Evolutionary conservation across 2,329 filamentous ascomycete genomes (phyloP).

Genomic region (Lachnellula hyalina): DNA sequence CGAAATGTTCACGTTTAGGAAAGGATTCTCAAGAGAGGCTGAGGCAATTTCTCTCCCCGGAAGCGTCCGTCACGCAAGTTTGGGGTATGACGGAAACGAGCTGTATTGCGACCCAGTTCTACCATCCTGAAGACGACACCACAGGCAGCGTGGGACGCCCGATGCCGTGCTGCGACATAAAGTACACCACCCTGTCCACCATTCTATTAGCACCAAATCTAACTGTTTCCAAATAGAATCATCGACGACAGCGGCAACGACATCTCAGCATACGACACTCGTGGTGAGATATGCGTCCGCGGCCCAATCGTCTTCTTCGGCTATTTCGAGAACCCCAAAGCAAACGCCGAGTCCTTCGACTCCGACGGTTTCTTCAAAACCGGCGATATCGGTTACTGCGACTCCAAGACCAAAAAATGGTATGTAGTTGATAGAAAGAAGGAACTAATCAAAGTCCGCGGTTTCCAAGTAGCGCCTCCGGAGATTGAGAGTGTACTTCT

Average conservation of each 20-base stretch:
- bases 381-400: slow-evolving; percentile 61
- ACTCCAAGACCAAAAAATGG: slow-evolving; percentile 61
- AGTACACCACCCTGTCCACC: slow-evolving; percentile 13
- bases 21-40: slow-evolving; percentile 36
- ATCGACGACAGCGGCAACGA: slow-evolving; percentile 24
- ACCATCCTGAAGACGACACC: slow-evolving; percentile 45
- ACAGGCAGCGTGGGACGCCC: slow-evolving; percentile 43
- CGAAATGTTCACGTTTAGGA: slow-evolving; percentile 32
- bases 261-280: slow-evolving; percentile 27
- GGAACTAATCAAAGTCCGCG: slow-evolving; percentile 46
- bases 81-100: slow-evolving; percentile 50
- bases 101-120: slow-evolving; percentile 21
- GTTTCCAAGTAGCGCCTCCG: slow-evolving; percentile 39
- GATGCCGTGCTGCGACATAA: slow-evolving; percentile 35
- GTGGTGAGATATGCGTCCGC: slow-evolving; percentile 56
- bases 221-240: slow-evolving; percentile 11
- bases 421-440: slow-evolving; percentile 69
- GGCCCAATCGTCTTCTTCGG: slow-evolving; percentile 69
- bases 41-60: slow-evolving; percentile 35
- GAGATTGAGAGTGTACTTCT: slow-evolving; percentile 37
- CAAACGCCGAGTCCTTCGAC: slow-evolving; percentile 39
- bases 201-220: not conserved
- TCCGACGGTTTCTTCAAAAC: slow-evolving; percentile 67
- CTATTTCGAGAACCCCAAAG: slow-evolving; percentile 55
- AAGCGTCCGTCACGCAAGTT: slow-evolving; percentile 41